Percentiles rank a stretch among this genome's conserved stretches.
Conservation (phyloP, 2,329 filamentous ascomycete genomes). For the Aspergillus ustus region DNA sequence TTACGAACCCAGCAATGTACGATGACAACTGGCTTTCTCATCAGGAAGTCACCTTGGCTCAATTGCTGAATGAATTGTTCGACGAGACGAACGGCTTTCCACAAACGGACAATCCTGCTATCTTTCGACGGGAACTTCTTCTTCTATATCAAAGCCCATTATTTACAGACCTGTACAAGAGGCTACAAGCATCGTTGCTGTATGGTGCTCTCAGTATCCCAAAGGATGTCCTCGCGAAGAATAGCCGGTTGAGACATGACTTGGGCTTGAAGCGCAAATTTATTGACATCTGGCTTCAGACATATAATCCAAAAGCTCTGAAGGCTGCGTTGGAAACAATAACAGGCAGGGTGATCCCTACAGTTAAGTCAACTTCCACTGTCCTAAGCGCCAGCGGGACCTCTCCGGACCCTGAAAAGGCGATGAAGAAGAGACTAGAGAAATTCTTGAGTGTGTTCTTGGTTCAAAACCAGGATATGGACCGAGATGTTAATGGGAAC, state of each 20-base stretch:
- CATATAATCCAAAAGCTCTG: constrained; percentile 59
- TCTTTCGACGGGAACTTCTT: constrained; percentile 55
- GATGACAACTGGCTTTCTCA: constrained; percentile 67
- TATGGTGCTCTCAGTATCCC: constrained; percentile 63
- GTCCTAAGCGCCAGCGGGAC: background rate
- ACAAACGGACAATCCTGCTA: constrained; percentile 29
- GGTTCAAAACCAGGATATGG: constrained; percentile 61
- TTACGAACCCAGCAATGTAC: constrained; percentile 62
- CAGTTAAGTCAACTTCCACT: constrained; percentile 18
- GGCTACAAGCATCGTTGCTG: constrained; percentile 62
- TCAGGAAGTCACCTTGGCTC: constrained; percentile 65
- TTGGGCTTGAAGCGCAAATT: constrained; percentile 63
- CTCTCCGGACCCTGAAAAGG: constrained; percentile 23
- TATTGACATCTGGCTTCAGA: constrained; percentile 61
- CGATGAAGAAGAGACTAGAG: constrained; percentile 51
- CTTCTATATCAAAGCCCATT: constrained; percentile 58
- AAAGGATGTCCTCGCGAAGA: constrained; percentile 53
- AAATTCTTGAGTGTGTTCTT: constrained; percentile 62
- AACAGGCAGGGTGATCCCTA: constrained; percentile 57
- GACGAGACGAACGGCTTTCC: constrained; percentile 35
- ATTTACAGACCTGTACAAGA: constrained; percentile 58
- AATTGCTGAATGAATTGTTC: constrained; percentile 63
- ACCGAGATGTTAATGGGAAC: constrained; percentile 24
- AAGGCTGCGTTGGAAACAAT: constrained; percentile 62
- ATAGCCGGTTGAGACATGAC: constrained; percentile 57